Base-by-base conservation (phyloP, 768 basidiomycete genomes). In the Kwoniella mangroviensis region DNA sequence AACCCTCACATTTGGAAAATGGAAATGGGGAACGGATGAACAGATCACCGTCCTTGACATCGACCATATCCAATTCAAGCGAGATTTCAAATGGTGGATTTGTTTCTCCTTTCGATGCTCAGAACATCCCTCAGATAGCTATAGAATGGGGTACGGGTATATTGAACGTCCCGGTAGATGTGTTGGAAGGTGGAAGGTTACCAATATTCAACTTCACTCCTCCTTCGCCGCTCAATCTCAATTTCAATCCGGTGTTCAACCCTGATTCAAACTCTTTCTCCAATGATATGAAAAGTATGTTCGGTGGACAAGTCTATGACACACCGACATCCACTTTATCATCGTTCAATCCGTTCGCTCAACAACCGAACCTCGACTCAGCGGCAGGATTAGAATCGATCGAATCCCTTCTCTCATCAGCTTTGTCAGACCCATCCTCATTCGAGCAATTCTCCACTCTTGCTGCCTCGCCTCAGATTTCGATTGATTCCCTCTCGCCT, bases 51-150 rank as follows among this genome's bases (percentile, higher is more conserved):
- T 55, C 58, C 2, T 55, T 63, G 22, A 17, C 55, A 11, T 63
- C 68, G 0, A 63, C 52, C 6, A 17, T 34, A 22, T 66, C 63
- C 4, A 42, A 42, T 26, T 41, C 65, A 28, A 57, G 53, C 34
- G 65, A 66, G 7, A 26, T 58, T 10, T 53, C 68, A 34, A 69
- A 69, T 57, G 68, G 68, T 24, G 68, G 68, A 21, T 69, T 69
- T 43, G 57, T 60, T 21, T 69, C 68, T 13, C 68, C 68, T 7
- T 69, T 41, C 62, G 62, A 61, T 21, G 43, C 21, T n/a, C 42
- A 68, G 19, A 26, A 54, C 26, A 26, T 43, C 5, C 26, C 67
- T 22, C 55, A 60, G 49, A 68, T 68, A 7, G 21, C 67, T 24
- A 19, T 68, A 4, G 67, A 68, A 42, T 68, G 67, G 67, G 67